Evolutionary conservation across 148 eudicot genomes (phyloP).

Genomic region (Rhododendron molle): DNA sequence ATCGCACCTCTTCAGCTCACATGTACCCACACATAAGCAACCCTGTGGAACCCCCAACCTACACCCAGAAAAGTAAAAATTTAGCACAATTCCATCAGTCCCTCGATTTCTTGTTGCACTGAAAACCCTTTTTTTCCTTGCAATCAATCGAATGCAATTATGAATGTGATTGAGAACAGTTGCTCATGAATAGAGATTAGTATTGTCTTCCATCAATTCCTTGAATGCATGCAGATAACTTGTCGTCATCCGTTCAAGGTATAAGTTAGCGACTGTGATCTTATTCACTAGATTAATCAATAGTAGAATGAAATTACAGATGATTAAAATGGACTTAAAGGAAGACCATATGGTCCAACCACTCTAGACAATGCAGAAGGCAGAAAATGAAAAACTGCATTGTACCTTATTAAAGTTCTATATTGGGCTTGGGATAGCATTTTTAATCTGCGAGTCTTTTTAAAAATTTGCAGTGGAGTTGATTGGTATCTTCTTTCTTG

Average conservation of each 20-base stretch:
- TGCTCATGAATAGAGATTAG: background rate
- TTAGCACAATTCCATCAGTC: background rate
- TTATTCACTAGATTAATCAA: background rate
- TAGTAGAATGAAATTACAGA: background rate
- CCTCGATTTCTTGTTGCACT: background rate
- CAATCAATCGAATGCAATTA: background rate
- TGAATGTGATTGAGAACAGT: background rate
- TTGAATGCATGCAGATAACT: background rate
- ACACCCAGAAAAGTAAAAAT: background rate
- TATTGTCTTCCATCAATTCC: background rate
- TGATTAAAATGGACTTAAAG: background rate
- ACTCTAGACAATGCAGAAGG: background rate
- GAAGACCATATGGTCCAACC: background rate
- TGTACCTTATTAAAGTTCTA: background rate
- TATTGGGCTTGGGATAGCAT: background rate
- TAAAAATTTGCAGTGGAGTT: background rate
- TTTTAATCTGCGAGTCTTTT: background rate
- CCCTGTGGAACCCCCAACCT: no score
- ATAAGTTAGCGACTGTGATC: background rate
- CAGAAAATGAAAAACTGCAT: background rate
- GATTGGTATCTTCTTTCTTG: background rate
- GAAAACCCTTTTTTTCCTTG: background rate
- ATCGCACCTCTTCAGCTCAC: no score
- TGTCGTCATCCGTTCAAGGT: background rate
- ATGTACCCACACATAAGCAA: no score